A percentile compares a stretch with the other conserved stretches of the same genome.
These are phyloP conservation scores for Solanum arcanum DNA, from an alignment of 257 asterid species.

Conservation along the genomic window DNA sequence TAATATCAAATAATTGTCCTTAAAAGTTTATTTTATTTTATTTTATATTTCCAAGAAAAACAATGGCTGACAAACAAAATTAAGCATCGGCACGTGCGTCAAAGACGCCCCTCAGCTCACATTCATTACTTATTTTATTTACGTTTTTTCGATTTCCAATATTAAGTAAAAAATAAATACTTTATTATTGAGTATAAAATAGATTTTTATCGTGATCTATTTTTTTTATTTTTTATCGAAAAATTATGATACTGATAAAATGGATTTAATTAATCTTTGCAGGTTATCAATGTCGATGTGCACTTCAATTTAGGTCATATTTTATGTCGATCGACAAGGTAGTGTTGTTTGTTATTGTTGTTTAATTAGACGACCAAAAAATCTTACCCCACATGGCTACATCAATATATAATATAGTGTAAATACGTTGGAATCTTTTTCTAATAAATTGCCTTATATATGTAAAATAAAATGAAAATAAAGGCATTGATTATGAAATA, in stretches of 20 bases:
- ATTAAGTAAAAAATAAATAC: no score
- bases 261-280: no score
- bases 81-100: not conserved
- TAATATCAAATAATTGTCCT: not conserved
- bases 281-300: no score
- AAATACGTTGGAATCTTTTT: not conserved
- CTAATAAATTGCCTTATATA: not conserved
- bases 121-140: not conserved
- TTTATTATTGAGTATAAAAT: no score
- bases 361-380: no score
- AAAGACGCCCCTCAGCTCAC: not conserved
- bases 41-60: not conserved
- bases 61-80: not conserved
- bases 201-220: not conserved
- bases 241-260: no score
- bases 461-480: not conserved
- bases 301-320: not conserved
- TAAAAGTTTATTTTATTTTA: not conserved
- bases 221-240: no score
- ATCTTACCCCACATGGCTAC: not conserved
- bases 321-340: not conserved
- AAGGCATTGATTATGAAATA: not conserved
- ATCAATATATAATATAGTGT: not conserved
- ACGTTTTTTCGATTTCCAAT: fast-evolving
- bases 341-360: not conserved